Evolutionary conservation across 768 basidiomycete species (phyloP).

Genomic region (Termitomyces sp.): DNA sequence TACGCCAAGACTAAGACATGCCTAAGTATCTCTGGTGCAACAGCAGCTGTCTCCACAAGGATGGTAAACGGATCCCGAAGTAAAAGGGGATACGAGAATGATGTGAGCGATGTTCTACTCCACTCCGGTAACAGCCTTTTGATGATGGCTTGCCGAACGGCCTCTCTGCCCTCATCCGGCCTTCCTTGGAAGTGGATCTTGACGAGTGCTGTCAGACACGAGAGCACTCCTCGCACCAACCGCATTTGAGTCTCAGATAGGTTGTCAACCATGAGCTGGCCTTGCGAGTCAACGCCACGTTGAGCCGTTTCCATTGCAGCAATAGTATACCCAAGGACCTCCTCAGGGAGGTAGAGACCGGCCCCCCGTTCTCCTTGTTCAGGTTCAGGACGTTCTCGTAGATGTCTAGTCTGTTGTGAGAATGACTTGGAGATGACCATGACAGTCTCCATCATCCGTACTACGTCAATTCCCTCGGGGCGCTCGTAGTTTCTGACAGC

Average conservation of each 20-base stretch:
- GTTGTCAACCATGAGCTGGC: constrained; percentile 63
- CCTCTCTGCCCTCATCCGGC: constrained; percentile 72
- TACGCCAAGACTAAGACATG: constrained; percentile 88
- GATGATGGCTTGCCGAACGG: constrained; percentile 80
- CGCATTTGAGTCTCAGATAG: constrained; percentile 74
- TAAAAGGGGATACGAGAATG: constrained; percentile 82
- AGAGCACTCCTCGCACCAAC: constrained; percentile 75
- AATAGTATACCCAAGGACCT: constrained; percentile 87
- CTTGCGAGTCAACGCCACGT: constrained; percentile 55
- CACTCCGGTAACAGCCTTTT: constrained; percentile 90
- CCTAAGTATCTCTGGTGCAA: constrained; percentile 85
- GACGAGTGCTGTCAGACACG: constrained; percentile 64
- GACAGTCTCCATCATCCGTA: constrained; percentile 86
- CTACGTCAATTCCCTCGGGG: constrained; percentile 52
- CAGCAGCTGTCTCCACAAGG: constrained; percentile 85
- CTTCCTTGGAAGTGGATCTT: constrained; percentile 66
- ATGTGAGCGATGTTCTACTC: constrained; percentile 81
- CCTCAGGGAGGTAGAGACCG: constrained; percentile 89
- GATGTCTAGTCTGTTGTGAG: constrained; percentile 81
- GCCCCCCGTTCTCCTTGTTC: constrained; percentile 73
- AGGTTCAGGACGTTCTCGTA: constrained; percentile 74
- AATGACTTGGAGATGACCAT: constrained; percentile 74
- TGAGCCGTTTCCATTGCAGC: constrained; percentile 76
- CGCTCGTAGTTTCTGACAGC: constrained; percentile 51
- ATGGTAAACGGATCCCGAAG: constrained; percentile 89